Percentiles rank a stretch among this genome's conserved stretches.
Evolutionary conservation across 805 yeast genomes (phyloP).

Genomic region (Soucietia sequanensis): DNA sequence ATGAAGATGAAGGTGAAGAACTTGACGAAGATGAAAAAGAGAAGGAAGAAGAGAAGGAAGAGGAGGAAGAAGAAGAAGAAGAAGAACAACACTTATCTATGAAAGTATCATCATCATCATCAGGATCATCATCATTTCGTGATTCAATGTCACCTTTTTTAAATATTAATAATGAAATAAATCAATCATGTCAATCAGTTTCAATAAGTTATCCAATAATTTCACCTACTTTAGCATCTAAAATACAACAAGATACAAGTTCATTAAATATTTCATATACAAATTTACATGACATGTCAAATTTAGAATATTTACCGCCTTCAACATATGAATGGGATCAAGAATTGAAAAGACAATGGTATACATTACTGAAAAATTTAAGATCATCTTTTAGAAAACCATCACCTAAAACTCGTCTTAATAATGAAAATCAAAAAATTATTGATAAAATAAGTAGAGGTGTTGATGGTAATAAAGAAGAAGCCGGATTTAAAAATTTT

Average conservation of each 20-base stretch:
- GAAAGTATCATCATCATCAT: not conserved
- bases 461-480: slow-evolving; percentile 74
- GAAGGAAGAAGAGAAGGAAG: slow-evolving; percentile 10
- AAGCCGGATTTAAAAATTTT: slow-evolving; percentile 63
- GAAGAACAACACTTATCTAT: slow-evolving; percentile 7
- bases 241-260: slow-evolving; percentile 17
- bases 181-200: slow-evolving; percentile 1
- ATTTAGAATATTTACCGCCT: slow-evolving; percentile 42
- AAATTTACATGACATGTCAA: slow-evolving; percentile 23
- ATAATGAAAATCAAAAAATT: slow-evolving; percentile 50
- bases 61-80: slow-evolving; percentile 8
- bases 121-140: not conserved
- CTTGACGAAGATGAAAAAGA: too few species aligned
- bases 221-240: slow-evolving; percentile 23
- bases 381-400: slow-evolving; percentile 74
- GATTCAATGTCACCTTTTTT: too few species aligned
- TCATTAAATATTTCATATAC: slow-evolving; percentile 25
- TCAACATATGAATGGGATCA: slow-evolving; percentile 61
- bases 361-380: slow-evolving; percentile 51
- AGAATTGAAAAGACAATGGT: slow-evolving; percentile 68
- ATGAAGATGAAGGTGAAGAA: slow-evolving; percentile 15
- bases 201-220: slow-evolving; percentile 27
- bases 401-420: slow-evolving; percentile 60
- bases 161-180: not conserved
- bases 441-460: slow-evolving; percentile 76